These are phyloP conservation scores for Geosiphon pyriformis DNA, from an alignment of 192 early-diverging fungal genomes.

Conservation along the genomic window DNA sequence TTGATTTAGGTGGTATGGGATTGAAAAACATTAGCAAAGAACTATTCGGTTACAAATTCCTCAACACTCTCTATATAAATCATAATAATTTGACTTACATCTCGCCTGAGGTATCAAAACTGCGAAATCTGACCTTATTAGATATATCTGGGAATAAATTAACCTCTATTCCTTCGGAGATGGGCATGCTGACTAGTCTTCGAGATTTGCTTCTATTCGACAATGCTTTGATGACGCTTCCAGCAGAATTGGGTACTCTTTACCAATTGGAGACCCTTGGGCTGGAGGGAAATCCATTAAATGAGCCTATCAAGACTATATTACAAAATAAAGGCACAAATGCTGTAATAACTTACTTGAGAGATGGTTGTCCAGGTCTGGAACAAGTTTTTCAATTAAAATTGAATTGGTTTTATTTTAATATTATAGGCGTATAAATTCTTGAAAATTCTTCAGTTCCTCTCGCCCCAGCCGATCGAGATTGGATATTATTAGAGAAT, in stretches of 20 bases:
- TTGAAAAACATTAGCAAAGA: slow-evolving; percentile 72
- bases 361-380: slow-evolving; percentile 82
- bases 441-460: too few relatives aligned
- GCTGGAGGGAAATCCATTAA: slow-evolving; percentile 91
- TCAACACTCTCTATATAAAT: slow-evolving; percentile 91
- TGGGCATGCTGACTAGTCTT: slow-evolving; percentile 77
- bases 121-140: slow-evolving; percentile 64
- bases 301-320: slow-evolving; percentile 70
- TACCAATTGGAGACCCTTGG: slow-evolving; percentile 88
- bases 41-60: slow-evolving; percentile 78
- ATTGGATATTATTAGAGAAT: slow-evolving; percentile 86
- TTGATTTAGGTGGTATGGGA: slow-evolving; percentile 96
- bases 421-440: too few relatives aligned
- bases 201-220: slow-evolving; percentile 87
- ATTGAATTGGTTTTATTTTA: too few relatives aligned
- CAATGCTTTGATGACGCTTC: slow-evolving; percentile 80
- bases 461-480: slow-evolving; percentile 74
- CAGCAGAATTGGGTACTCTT: slow-evolving; percentile 82
- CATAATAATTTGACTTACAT: slow-evolving; percentile 88
- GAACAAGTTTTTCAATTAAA: too few relatives aligned
- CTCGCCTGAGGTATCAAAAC: slow-evolving; percentile 61
- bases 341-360: slow-evolving; percentile 76
- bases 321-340: slow-evolving; percentile 84
- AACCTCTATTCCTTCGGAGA: slow-evolving; percentile 73
- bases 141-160: slow-evolving; percentile 91